Evolutionary conservation across 2,329 filamentous ascomycete species (phyloP).

Genomic region (Parastagonospora nodorum): DNA sequence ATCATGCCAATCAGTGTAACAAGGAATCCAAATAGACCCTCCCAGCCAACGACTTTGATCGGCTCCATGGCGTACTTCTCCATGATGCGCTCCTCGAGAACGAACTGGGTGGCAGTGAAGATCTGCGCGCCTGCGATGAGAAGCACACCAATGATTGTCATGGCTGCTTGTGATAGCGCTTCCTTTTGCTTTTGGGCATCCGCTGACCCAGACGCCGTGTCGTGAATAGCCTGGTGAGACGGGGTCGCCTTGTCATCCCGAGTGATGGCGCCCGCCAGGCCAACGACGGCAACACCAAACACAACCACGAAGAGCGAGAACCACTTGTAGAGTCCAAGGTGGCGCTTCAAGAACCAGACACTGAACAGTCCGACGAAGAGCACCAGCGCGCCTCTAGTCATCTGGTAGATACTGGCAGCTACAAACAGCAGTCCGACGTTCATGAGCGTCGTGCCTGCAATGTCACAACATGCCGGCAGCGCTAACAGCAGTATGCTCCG

Average conservation of each 20-base stretch:
- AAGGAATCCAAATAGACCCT: conserved; percentile 86
- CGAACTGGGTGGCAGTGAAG: conserved; percentile 96
- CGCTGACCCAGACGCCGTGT: conserved; percentile 33
- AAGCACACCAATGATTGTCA: conserved; percentile 80
- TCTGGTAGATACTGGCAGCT: conserved; percentile 96
- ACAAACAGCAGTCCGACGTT: conserved; percentile 94
- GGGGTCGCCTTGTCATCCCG: conserved; percentile 64
- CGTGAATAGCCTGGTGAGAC: conserved; percentile 27
- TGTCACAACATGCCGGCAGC: conserved; percentile 89
- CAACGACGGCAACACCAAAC: conserved; percentile 84
- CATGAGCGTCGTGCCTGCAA: conserved; percentile 94
- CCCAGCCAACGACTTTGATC: conserved; percentile 92
- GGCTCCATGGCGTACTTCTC: conserved; percentile 80
- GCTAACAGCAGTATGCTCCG: conserved; percentile 75
- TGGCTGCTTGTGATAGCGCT: conserved; percentile 61
- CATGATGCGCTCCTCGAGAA: conserved; percentile 92
- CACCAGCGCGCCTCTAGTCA: conserved; percentile 93
- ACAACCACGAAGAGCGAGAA: conserved; percentile 85
- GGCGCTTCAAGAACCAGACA: conserved; percentile 83
- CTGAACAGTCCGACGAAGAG: conserved; percentile 96
- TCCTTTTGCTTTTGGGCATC: conserved; percentile 39
- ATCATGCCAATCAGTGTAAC: conserved; percentile 81
- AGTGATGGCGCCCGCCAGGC: conserved; percentile 83
- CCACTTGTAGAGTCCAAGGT: conserved; percentile 90
- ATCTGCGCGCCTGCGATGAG: conserved; percentile 94